Evolutionary conservation across 768 basidiomycete species (phyloP).

Genomic region (Russula dissimulans): DNA sequence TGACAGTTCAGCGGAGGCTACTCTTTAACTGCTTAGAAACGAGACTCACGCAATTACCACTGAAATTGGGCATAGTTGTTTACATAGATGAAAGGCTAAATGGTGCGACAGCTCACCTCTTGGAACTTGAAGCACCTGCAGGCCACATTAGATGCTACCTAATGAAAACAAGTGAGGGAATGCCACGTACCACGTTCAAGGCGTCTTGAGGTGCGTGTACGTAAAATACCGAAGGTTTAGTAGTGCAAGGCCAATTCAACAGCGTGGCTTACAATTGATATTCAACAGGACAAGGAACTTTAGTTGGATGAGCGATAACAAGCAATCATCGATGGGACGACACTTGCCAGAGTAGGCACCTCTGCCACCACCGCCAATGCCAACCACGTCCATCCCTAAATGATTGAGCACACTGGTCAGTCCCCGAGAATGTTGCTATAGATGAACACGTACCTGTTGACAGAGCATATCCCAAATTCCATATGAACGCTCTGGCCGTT

Average conservation of each 20-base stretch:
- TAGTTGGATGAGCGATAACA: neutral
- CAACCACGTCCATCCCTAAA: constrained; percentile 13
- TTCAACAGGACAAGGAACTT: neutral
- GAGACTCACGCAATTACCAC: constrained; percentile 11
- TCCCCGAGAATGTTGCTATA: no score
- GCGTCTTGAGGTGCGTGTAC: neutral
- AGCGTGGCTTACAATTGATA: neutral
- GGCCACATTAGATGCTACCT: neutral
- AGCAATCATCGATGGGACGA: no score
- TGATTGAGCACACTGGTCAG: neutral
- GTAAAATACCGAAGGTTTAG: neutral
- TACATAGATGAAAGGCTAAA: neutral
- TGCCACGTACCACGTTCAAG: neutral
- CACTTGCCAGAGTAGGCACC: constrained; percentile 8
- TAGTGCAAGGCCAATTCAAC: neutral
- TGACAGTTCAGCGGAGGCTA: neutral
- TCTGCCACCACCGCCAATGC: constrained; percentile 5
- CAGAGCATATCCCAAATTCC: constrained; percentile 1
- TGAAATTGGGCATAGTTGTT: neutral
- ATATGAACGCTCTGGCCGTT: neutral
- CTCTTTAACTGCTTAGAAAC: neutral
- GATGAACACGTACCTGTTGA: neutral
- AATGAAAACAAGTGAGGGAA: neutral
- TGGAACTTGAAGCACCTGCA: constrained; percentile 5
- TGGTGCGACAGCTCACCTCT: neutral